Evolutionary conservation across 345 rosid species (phyloP), one percentile per base, ranked within the genome.

Genomic region (Salix exigua): DNA sequence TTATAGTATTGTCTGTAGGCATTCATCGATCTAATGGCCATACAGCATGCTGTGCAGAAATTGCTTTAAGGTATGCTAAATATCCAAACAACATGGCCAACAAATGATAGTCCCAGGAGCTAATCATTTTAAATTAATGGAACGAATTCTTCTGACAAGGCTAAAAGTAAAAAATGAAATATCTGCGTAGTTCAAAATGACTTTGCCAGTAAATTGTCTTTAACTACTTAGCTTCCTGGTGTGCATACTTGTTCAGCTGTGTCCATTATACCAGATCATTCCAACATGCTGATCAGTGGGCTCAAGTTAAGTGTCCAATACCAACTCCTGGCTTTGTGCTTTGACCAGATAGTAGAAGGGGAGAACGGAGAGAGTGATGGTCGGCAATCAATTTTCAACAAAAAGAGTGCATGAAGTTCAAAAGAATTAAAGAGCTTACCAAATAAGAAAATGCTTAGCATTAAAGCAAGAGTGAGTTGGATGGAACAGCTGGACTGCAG

Each of bases 361-460:
- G 60, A 42, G 17, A 19, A 30, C 38, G 5, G 4, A 42, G 6
- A 30, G 62, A 40, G 37, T 53, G 61, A 23, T 12, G 7, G 44
- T 21, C 18, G 16, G 1, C 48, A 19, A 40, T 31, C 28, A 33
- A 7, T 53, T 55, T 71, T 60, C 35, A 23, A 58, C 63, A 23
- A 58, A 42, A n/a, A n/a, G 25, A 58, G 14, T 58, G 63, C 63
- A 58, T 58, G 28, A n/a, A 58, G 14, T 58, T 58, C 26, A 58
- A 53, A 23, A 58, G 28, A 58, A 58, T 58, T 26, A 58, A 58
- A 58, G 63, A 23, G 12, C 91, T 88, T 79, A 92, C 98, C 90
- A 50, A 94, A 83, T 68, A 94, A 80, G 83, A 92, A 88, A 78
- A 94, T 80, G 33, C 89, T 85, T 66, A 92, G 86, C 86, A 85